phyloP scores from a whole-genome alignment of 495 filamentous ascomycete species.

The Penicillium macrosclerotiorum region DNA sequence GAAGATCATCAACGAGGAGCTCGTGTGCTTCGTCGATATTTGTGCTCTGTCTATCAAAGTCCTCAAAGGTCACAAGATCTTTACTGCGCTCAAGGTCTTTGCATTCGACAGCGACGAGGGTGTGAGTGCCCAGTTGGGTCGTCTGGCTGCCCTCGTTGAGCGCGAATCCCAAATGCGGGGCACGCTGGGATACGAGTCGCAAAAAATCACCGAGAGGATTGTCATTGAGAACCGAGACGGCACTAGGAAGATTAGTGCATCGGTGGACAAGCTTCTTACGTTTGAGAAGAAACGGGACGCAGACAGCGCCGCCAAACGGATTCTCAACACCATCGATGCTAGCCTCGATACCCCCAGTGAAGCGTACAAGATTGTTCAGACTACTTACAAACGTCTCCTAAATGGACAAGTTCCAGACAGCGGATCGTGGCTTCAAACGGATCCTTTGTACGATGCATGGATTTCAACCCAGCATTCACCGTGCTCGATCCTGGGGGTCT shows the following conservation, averaged over 20 bases:
- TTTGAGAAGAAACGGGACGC: conserved; percentile 17
- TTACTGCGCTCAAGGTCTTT: conserved; percentile 28
- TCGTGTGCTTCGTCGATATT: conserved; percentile 27
- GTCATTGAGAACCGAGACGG: conserved; percentile 15
- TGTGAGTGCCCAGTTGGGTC: conserved; percentile 18
- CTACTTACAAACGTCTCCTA: conserved; percentile 1
- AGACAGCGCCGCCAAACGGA: conserved; percentile 2
- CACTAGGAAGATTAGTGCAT: conserved; percentile 10
- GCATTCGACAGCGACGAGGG: conserved; percentile 25
- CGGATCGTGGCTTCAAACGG: conserved; percentile 13
- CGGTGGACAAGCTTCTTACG: conserved; percentile 14
- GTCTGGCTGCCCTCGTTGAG: conserved; percentile 17
- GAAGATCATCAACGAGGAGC: conserved; percentile 27
- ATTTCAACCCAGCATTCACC: not conserved
- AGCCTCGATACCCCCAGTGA: conserved; percentile 14
- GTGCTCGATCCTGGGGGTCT: conserved; percentile 11
- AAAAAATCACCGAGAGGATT: conserved; percentile 12
- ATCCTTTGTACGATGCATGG: conserved; percentile 9
- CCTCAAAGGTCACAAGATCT: conserved; percentile 22
- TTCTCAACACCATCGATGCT: conserved; percentile 9
- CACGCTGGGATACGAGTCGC: conserved; percentile 20
- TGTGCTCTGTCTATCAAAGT: conserved; percentile 26
- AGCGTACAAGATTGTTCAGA: conserved; percentile 3
- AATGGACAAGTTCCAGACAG: conserved; percentile 11
- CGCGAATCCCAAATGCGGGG: conserved; percentile 23